Evolutionary conservation across 805 yeast species (phyloP).

Genomic region (Blastobotrys muscicola): DNA sequence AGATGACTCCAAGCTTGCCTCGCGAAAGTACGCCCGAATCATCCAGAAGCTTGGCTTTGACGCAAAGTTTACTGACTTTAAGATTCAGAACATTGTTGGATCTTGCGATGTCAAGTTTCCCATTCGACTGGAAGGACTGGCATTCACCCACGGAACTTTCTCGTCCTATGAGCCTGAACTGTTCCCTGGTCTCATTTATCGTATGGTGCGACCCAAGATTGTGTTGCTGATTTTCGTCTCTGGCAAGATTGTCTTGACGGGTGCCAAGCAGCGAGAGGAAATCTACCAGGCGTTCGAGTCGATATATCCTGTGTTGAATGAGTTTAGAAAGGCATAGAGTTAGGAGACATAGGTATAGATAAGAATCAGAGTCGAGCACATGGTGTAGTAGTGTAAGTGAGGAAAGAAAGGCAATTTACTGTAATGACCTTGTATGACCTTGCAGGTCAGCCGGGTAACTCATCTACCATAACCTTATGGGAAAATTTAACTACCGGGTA

Average conservation of each 20-base stretch:
- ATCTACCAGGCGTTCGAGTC: conserved; percentile 98
- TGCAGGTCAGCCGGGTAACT: too few relatives aligned
- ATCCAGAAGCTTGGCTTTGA: conserved; percentile 96
- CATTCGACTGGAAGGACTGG: conserved; percentile 92
- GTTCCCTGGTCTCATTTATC: conserved; percentile 95
- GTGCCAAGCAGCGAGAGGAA: conserved; percentile 98
- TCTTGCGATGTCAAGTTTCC: conserved; percentile 99
- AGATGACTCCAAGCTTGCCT: conserved; percentile 96
- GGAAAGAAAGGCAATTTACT: too few relatives aligned
- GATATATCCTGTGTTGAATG: conserved; percentile 95
- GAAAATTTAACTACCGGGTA: too few relatives aligned
- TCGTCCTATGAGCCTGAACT: conserved; percentile 96
- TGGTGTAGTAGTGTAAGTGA: too few relatives aligned
- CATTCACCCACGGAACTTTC: conserved; percentile 97
- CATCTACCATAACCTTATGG: too few relatives aligned
- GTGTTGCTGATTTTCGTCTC: conserved; percentile 92
- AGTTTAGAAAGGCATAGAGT: conserved; percentile 71
- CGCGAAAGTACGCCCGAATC: conserved; percentile 95
- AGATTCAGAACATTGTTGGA: conserved; percentile 96
- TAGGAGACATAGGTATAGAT: too few relatives aligned
- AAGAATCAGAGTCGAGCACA: too few relatives aligned
- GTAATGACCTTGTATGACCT: too few relatives aligned
- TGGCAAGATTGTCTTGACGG: conserved; percentile 94
- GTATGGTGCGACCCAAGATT: conserved; percentile 99
- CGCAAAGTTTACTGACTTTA: conserved; percentile 96